Evolutionary conservation across 192 early-diverging fungal genomes (phyloP).

Genomic region (Podila horticola): DNA sequence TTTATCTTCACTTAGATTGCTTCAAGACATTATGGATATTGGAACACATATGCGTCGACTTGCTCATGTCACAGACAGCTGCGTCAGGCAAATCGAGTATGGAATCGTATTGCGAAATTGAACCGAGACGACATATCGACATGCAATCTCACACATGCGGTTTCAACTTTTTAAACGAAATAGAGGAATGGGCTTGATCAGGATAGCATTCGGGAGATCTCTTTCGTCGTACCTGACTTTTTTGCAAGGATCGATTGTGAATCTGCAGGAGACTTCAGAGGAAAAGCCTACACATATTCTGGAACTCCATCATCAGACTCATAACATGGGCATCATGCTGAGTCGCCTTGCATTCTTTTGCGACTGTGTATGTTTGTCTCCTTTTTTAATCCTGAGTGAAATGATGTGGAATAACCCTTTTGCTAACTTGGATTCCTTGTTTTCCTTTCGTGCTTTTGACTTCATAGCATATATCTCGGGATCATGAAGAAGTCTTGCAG

Average conservation of each 20-base stretch:
- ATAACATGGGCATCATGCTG: conserved; percentile 33
- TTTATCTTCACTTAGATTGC: conserved; percentile 11
- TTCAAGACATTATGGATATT: conserved; percentile 22
- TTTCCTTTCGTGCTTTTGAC: too few relatives aligned
- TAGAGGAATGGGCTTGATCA: conserved; percentile 45
- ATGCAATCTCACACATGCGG: neutral
- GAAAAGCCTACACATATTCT: conserved; percentile 12
- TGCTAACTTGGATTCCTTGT: neutral
- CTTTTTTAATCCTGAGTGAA: too few relatives aligned
- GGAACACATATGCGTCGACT: conserved; percentile 48
- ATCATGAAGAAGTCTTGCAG: neutral
- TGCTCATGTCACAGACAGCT: conserved; percentile 29
- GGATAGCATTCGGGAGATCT: conserved; percentile 52
- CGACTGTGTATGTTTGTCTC: conserved; percentile 17
- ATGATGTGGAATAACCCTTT: neutral
- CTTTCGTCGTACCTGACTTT: conserved; percentile 39
- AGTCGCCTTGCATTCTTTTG: conserved; percentile 35
- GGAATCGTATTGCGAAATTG: neutral
- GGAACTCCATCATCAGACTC: conserved; percentile 34
- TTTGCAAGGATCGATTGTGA: conserved; percentile 44
- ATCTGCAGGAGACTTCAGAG: conserved; percentile 15
- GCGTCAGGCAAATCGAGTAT: conserved; percentile 44
- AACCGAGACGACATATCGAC: too few relatives aligned
- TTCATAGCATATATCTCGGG: conserved; percentile 13
- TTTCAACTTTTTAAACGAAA: neutral